A percentile compares a stretch with the other conserved stretches of the same genome.
Evolutionary conservation across 257 asterid species (phyloP).

Genomic region (Nicotiana otophora): DNA sequence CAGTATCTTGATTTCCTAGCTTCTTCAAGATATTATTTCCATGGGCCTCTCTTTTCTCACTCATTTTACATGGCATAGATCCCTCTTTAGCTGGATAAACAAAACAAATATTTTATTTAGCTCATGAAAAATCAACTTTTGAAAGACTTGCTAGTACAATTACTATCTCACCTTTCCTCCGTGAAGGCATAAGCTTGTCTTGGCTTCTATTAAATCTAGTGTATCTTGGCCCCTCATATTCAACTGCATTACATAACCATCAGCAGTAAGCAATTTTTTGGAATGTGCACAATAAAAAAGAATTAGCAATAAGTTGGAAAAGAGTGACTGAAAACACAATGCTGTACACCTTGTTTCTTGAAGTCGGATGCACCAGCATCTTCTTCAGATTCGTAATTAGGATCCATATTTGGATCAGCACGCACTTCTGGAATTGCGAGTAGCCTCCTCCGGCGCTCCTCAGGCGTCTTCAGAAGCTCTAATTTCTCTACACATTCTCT

Average conservation of each 20-base stretch:
- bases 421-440: conserved; percentile 65
- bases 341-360: conserved; percentile 39
- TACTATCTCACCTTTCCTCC: conserved; percentile 1
- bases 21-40: conserved; percentile 31
- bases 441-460: conserved; percentile 64
- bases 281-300: neutral
- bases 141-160: neutral
- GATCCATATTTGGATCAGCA: conserved; percentile 77
- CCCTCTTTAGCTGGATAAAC: conserved; percentile 56
- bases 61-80: conserved; percentile 23
- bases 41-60: conserved; percentile 31
- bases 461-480: conserved; percentile 62
- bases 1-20: conserved; percentile 28
- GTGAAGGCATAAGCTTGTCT: neutral
- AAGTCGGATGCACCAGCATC: conserved; percentile 28
- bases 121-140: neutral
- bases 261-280: conserved; percentile 2
- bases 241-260: conserved; percentile 11
- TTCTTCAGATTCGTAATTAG: conserved; percentile 70
- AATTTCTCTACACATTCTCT: conserved; percentile 55
- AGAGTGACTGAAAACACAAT: neutral
- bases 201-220: conserved; percentile 6
- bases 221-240: neutral
- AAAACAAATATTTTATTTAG: conserved; percentile 16
- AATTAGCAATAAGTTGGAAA: neutral